Base-by-base conservation (phyloP, 129 eudicot species). In the Arctium lappa region DNA sequence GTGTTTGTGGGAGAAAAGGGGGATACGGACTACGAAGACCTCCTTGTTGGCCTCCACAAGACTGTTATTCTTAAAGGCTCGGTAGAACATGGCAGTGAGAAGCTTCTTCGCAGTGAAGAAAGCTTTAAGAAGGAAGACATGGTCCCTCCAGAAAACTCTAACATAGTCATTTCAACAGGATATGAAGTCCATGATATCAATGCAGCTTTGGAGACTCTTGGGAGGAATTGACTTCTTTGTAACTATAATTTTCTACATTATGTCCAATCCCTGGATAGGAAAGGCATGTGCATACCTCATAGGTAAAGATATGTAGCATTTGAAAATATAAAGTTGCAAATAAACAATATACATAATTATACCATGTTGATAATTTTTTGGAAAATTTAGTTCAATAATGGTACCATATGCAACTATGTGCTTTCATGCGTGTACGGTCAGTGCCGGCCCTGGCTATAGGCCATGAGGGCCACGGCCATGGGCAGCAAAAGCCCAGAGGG, bases 1-100 rank as follows among this genome's bases (percentile, higher is more conserved):
- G 89, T 91, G 56, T 93, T 91, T 83, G 89, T 93, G 77, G 97
- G 97, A 42, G 95, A 91, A 84, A 89, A 63, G 22, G 97, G 97
- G 38, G 97, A 93, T 76, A 89, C 97, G 13, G 97, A 93, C 86
- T 89, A 89, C 31, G 92, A 93, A 79, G 93, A 84, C 83, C 84
- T 93, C 78, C 89, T 89, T 73, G 93, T 78, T 38, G 97, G 97
- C 12, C 89, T 93, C 37, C 95, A 93, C 86, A 93, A 89, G 87
- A 89, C 92, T 50, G 82, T 93, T 66, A 88, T 93, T 81, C 84
- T 93, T 38, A 74, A 74, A 83, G 87, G 85, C 78, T 80, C 91
- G 1, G 93, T 83, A 22, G 93, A 90, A 72, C 85, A 80, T 81
- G 90, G 84, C 10, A 89, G 90, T 76, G 93, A 92, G 86, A 86